Percentiles rank a stretch among this genome's conserved stretches.
phyloP scores from a whole-genome alignment of 768 basidiomycete species.

The Hirschioporus abietinus region DNA sequence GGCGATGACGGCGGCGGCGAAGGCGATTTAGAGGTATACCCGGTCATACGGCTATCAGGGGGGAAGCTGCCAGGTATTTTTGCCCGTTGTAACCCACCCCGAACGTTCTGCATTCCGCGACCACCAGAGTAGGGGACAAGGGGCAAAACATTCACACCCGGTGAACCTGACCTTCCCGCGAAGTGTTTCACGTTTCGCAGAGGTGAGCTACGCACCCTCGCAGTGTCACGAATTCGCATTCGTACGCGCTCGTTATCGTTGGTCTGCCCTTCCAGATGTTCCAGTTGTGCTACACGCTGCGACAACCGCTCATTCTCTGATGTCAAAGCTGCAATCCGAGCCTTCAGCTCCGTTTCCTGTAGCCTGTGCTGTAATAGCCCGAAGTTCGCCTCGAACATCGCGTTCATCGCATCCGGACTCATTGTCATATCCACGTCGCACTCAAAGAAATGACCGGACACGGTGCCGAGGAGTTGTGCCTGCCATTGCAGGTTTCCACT shows the following conservation, averaged over 20 bases:
- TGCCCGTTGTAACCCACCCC: neutral
- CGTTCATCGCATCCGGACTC: constrained; percentile 22
- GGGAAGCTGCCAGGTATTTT: neutral
- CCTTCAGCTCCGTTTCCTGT: constrained; percentile 32
- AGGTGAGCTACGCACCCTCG: neutral
- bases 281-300: constrained; percentile 19
- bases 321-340: constrained; percentile 22
- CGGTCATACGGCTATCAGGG: neutral
- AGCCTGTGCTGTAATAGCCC: constrained; percentile 38
- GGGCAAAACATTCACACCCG: neutral
- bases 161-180: neutral
- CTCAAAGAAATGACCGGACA: constrained; percentile 52
- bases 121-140: neutral
- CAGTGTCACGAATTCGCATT: neutral
- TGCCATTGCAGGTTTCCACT: constrained; percentile 49
- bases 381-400: constrained; percentile 46
- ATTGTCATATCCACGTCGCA: constrained; percentile 20
- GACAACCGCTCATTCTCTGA: constrained; percentile 24
- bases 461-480: constrained; percentile 55
- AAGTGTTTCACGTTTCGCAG: neutral
- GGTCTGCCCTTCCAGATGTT: constrained; percentile 2
- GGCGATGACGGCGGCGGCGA: neutral
- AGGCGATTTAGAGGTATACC: neutral
- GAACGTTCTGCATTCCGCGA: neutral
- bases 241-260: neutral